These are phyloP conservation scores for Capsella bursapastoris DNA, from an alignment of 345 rosid genomes.

Conservation along the genomic window DNA sequence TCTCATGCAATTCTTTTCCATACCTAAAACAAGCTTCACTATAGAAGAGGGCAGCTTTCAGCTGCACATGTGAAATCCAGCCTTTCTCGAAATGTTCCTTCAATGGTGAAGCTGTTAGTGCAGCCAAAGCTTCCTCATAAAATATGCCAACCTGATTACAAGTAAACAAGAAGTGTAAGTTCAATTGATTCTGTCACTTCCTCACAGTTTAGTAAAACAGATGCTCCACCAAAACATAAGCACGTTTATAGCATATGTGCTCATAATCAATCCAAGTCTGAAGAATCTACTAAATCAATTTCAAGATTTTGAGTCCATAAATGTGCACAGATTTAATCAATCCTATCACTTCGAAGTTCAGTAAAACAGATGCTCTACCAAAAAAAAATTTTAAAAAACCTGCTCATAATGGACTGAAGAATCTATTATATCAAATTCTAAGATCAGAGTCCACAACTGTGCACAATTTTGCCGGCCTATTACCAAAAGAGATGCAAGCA, in stretches of 20 bases:
- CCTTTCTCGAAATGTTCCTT: slow-evolving; percentile 95
- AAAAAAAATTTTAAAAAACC: too few species aligned
- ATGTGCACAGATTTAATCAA: background rate
- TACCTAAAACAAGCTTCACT: slow-evolving; percentile 91
- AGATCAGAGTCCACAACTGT: slow-evolving; percentile 15
- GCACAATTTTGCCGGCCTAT: background rate
- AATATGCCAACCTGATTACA: slow-evolving; percentile 76
- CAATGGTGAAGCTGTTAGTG: slow-evolving; percentile 67
- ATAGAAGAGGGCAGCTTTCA: slow-evolving; percentile 83
- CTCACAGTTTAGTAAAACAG: background rate
- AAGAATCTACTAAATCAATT: slow-evolving; percentile 9
- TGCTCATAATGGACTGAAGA: slow-evolving; percentile 1
- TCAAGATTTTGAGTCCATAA: slow-evolving; percentile 9
- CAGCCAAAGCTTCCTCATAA: slow-evolving; percentile 92
- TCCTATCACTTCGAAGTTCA: too few species aligned
- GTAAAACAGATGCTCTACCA: too few species aligned
- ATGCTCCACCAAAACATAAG: slow-evolving; percentile 17
- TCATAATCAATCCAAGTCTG: background rate
- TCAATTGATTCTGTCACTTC: background rate
- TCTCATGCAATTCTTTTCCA: slow-evolving; percentile 87
- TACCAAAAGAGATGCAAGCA: background rate
- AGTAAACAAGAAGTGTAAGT: slow-evolving; percentile 7
- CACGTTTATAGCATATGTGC: background rate
- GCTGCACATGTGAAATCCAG: slow-evolving; percentile 91
- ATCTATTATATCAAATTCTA: background rate